Percentiles rank a stretch among this genome's conserved stretches.
These are phyloP conservation scores for Suhomyces guaymorum DNA, from an alignment of 1,139 yeast genomes.

Conservation along the genomic window DNA sequence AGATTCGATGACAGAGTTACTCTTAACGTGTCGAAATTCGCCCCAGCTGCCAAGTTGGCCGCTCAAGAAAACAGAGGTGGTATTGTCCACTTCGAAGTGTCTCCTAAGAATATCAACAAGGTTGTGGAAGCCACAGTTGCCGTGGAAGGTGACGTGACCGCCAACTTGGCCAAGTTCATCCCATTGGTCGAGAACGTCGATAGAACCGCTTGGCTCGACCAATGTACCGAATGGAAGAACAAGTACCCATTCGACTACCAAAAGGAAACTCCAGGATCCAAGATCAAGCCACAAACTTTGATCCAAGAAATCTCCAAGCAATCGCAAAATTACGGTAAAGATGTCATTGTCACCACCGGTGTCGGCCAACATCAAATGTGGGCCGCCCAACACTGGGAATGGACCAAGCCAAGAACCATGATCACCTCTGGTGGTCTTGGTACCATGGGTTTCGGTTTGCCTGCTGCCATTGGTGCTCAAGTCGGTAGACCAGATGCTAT, in stretches of 20 bases:
- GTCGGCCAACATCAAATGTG: slow-evolving; percentile 99
- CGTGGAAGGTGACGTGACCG: slow-evolving; percentile 91
- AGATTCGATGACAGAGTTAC: slow-evolving; percentile 99
- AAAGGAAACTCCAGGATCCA: slow-evolving; percentile 72
- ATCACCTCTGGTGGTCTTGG: slow-evolving; percentile 98
- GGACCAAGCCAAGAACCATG: slow-evolving; percentile 89
- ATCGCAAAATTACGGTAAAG: slow-evolving; percentile 65
- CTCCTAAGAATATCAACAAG: slow-evolving; percentile 95
- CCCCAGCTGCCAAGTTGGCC: slow-evolving; percentile 90
- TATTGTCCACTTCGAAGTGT: slow-evolving; percentile 91
- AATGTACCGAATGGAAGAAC: slow-evolving; percentile 78
- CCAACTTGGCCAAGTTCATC: slow-evolving; percentile 68
- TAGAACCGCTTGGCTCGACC: slow-evolving; percentile 79
- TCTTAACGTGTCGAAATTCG: slow-evolving; percentile 79
- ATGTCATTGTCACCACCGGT: slow-evolving; percentile 91
- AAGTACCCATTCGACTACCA: slow-evolving; percentile 84
- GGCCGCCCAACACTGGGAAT: slow-evolving; percentile 97
- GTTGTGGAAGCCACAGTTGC: slow-evolving; percentile 98
- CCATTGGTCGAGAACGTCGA: slow-evolving; percentile 66
- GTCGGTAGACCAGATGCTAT: slow-evolving; percentile 91
- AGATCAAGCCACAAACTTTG: slow-evolving; percentile 91
- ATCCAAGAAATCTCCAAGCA: slow-evolving; percentile 76
- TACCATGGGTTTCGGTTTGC: slow-evolving; percentile 97
- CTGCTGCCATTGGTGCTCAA: slow-evolving; percentile 98
- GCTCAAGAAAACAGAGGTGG: slow-evolving; percentile 91